Conservation (phyloP, 176 grass and related monocot species). For the Saccharum officinarum region DNA sequence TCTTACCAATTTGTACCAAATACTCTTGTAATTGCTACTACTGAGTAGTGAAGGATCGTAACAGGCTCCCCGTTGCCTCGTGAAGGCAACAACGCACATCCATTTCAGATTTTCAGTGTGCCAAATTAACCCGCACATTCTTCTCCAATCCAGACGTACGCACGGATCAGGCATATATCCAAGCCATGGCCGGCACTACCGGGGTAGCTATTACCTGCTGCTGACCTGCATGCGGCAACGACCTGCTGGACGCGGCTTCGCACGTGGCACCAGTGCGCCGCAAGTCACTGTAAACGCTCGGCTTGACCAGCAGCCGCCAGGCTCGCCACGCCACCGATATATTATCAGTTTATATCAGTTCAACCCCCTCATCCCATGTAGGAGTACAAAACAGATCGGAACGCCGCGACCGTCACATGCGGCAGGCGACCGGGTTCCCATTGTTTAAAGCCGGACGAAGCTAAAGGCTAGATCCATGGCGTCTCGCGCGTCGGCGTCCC, state of each 20-base stretch:
- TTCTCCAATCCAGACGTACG: neutral
- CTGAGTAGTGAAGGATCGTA: too few relatives aligned
- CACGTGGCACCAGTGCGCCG: neutral
- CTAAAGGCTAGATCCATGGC: constrained; percentile 14
- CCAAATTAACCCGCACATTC: neutral
- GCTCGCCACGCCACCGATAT: neutral
- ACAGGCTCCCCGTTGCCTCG: too few relatives aligned
- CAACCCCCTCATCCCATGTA: neutral
- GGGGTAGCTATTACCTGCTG: neutral
- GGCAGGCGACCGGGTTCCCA: neutral
- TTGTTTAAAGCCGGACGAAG: constrained; percentile 18
- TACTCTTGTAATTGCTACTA: too few relatives aligned
- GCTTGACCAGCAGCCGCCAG: constrained; percentile 19
- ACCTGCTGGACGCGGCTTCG: constrained; percentile 2
- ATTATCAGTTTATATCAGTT: neutral
- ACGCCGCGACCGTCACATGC: constrained; percentile 27
- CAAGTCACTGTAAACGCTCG: neutral
- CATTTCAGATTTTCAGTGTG: too few relatives aligned
- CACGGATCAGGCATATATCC: neutral
- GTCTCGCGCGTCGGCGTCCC: neutral
- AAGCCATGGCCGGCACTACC: neutral
- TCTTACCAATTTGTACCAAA: too few relatives aligned
- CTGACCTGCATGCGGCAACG: neutral
- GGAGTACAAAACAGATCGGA: neutral
- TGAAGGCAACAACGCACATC: too few relatives aligned